A percentile compares a stretch with the other conserved stretches of the same genome.
Conservation (phyloP, 441 rosid genomes). For the Syzygium syzygioides region DNA sequence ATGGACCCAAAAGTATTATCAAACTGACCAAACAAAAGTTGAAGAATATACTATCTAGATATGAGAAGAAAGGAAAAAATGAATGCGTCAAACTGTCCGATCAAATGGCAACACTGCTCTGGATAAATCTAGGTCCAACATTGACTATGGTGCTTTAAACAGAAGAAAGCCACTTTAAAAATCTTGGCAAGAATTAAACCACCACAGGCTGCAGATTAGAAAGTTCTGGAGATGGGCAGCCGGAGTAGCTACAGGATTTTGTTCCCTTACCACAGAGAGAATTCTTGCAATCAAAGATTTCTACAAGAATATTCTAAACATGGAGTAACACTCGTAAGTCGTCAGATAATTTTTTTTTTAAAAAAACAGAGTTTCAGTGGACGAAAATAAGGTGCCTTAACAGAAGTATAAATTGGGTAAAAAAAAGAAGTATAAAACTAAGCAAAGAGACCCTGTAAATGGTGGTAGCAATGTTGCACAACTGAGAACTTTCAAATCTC, state of each 20-base stretch:
- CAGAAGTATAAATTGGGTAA: too few species aligned
- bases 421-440: background rate
- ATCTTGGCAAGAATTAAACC: background rate
- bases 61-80: background rate
- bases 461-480: background rate
- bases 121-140: background rate
- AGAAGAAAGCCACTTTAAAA: background rate
- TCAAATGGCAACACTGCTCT: background rate
- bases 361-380: background rate
- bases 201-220: background rate
- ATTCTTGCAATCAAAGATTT: background rate
- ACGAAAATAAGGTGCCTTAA: background rate
- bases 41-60: background rate
- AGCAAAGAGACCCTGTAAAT: background rate
- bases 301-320: background rate
- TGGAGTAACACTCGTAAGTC: background rate
- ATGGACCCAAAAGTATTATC: background rate
- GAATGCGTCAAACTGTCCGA: background rate
- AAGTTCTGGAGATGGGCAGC: background rate
- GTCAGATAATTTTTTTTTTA: background rate
- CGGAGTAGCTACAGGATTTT: background rate
- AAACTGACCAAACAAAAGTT: background rate
- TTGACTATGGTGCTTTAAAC: background rate
- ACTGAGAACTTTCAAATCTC: background rate
- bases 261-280: background rate